Evolutionary conservation across 2,329 filamentous ascomycete genomes (phyloP), one percentile per base, ranked within the genome.

Genomic region (Parastagonospora avenae): DNA sequence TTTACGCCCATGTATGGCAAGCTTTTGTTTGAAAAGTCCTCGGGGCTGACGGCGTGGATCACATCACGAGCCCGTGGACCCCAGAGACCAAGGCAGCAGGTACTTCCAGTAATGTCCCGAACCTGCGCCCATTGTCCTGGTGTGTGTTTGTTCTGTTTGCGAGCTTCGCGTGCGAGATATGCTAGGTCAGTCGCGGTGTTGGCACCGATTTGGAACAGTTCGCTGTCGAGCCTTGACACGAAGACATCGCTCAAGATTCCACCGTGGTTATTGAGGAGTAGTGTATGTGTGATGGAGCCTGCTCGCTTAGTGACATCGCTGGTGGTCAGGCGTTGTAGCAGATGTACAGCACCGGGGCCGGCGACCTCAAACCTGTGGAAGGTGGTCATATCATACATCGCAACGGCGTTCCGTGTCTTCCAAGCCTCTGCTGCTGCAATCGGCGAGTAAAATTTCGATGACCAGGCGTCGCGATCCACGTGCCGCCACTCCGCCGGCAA

Each of bases 331-430:
- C 79, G 73, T 50, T 85, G 80, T 4, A 87, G 72, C 4, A 87
- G 61, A n/a, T 78, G 67, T 0, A 79, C 72, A 1, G 83, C 80
- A 0, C 84, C 84, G 0, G 84, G 82, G 0, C 85, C 85, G 1
- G 77, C 78, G 0, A 87, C 74, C 49, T 86, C 81, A 2, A 87
- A 74, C 1, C 84, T 77, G 16, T 83, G 79, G 31, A 85, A 77
- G 0, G 84, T 80, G 1, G 83, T 86, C 77, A 87, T 80, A 56
- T 87, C 85, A 60, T 82, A 87, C 77, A 87, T 77, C 7, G 82
- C 85, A 2, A 81, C 84, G 0, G 82, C 80, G 4, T 83, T 85
- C 1, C 85, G 78, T 2, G 85, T 87, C 73, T 85, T 86, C 83
- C 83, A 87, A 0, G 85, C 85, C 64, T 87, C 85, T 1, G 75